phyloP scores from a whole-genome alignment of 177 flowering plant genomes.

The Telopea speciosissima region DNA sequence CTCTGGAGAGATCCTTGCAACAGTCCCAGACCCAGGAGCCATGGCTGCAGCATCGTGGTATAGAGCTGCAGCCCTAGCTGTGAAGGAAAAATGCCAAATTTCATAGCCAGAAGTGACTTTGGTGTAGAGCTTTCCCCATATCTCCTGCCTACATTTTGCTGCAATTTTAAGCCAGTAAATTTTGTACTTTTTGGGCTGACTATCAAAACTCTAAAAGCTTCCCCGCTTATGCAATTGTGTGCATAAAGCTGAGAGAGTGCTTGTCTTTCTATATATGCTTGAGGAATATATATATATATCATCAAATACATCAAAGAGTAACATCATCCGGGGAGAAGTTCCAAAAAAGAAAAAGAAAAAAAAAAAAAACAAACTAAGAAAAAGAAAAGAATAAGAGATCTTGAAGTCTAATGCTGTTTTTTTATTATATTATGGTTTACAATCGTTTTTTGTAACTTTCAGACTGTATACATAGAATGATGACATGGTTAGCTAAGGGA shows the following conservation, averaged over 20 bases:
- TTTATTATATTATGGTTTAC: background rate
- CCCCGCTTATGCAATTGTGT: conserved; percentile 39
- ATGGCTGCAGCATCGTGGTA: conserved; percentile 98
- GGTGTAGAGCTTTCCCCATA: background rate
- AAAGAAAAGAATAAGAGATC: background rate
- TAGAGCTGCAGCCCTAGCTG: conserved; percentile 80
- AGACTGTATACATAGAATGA: background rate
- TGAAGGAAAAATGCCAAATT: conserved; percentile 33
- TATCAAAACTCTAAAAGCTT: conserved; percentile 16
- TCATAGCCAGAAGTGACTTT: conserved; percentile 11
- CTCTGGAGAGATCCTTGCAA: conserved; percentile 54
- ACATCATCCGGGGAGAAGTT: too few relatives aligned
- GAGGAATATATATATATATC: background rate
- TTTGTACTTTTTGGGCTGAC: conserved; percentile 12
- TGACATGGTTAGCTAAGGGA: background rate
- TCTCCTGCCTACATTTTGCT: conserved; percentile 1
- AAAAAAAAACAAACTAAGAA: too few relatives aligned
- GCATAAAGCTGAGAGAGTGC: conserved; percentile 45
- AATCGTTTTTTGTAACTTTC: background rate
- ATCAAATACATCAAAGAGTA: background rate
- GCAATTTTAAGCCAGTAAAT: conserved; percentile 4
- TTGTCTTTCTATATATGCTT: conserved; percentile 1
- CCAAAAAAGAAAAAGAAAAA: too few relatives aligned
- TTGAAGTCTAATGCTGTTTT: background rate
- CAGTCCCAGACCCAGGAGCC: conserved; percentile 96